Conservation (phyloP, 2,329 filamentous ascomycete species). For the Fusarium sp. region DNA sequence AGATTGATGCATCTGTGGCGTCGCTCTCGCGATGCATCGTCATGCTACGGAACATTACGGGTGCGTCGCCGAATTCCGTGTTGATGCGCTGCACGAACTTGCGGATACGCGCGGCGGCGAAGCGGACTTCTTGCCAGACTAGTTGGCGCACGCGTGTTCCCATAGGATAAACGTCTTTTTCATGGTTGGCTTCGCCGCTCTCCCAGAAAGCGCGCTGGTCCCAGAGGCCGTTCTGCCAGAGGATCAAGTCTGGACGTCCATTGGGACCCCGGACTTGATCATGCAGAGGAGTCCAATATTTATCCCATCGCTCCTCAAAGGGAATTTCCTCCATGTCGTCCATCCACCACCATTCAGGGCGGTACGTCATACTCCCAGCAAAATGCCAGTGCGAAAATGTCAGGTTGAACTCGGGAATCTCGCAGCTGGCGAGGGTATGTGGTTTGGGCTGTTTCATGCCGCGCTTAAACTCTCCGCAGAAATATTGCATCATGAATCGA, state of each 20-base stretch:
- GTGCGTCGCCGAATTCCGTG: conserved; percentile 16
- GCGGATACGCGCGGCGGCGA: conserved; percentile 22
- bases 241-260: conserved; percentile 27
- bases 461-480: conserved; percentile 33
- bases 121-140: conserved; percentile 35
- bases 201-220: conserved; percentile 39
- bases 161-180: conserved; percentile 30
- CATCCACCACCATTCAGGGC: conserved; percentile 40
- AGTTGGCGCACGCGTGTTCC: conserved; percentile 25
- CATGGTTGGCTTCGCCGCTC: conserved; percentile 29
- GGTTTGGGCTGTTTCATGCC: conserved; percentile 21
- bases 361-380: conserved; percentile 26
- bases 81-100: conserved; percentile 23
- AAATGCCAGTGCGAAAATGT: conserved; percentile 36
- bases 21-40: conserved; percentile 33
- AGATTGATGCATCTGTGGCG: conserved; percentile 23
- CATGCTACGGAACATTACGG: conserved; percentile 31
- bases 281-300: conserved; percentile 29
- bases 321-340: conserved; percentile 32
- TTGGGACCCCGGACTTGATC: conserved; percentile 28
- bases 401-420: conserved; percentile 33
- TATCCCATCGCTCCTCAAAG: conserved; percentile 34
- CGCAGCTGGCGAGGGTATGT: conserved; percentile 29
- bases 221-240: conserved; percentile 39
- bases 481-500: conserved; percentile 38